phyloP scores from a whole-genome alignment of 768 basidiomycete species.

The Trametes elegans region DNA sequence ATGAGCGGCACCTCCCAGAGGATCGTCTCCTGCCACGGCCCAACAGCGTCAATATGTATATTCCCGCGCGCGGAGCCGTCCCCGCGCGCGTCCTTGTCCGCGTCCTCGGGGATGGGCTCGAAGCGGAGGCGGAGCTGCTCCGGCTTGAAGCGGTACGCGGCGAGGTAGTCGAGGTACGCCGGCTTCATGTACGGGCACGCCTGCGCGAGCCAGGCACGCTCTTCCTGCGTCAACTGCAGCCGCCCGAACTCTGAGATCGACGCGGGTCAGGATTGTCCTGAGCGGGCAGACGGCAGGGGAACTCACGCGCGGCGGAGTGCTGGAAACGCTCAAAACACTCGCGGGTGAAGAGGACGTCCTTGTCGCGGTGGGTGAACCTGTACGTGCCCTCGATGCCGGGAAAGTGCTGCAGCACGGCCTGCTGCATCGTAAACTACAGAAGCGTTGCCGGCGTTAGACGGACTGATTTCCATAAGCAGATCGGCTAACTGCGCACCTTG shows the following conservation, averaged over 20 bases:
- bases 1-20: slow-evolving; percentile 97
- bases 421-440: slow-evolving; percentile 88
- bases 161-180: slow-evolving; percentile 77
- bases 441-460: neutral
- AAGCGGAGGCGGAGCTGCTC: slow-evolving; percentile 69
- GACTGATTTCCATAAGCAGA: neutral
- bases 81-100: slow-evolving; percentile 17
- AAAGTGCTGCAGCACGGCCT: slow-evolving; percentile 79
- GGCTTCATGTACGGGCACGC: slow-evolving; percentile 73
- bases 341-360: slow-evolving; percentile 60
- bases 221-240: slow-evolving; percentile 56
- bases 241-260: slow-evolving; percentile 61
- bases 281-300: neutral
- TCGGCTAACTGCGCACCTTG: slow-evolving; percentile 54
- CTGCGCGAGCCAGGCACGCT: slow-evolving; percentile 62
- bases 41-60: slow-evolving; percentile 70
- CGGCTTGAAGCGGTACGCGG: slow-evolving; percentile 66
- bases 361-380: slow-evolving; percentile 78
- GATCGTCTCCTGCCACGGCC: slow-evolving; percentile 82
- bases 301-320: slow-evolving; percentile 54
- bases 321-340: slow-evolving; percentile 61
- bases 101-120: slow-evolving; percentile 50
- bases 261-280: neutral
- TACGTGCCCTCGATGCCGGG: slow-evolving; percentile 70
- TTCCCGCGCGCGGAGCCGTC: slow-evolving; percentile 7